Base-by-base conservation (phyloP, 306 rosid genomes). In the Pyrus bretschneideri region DNA sequence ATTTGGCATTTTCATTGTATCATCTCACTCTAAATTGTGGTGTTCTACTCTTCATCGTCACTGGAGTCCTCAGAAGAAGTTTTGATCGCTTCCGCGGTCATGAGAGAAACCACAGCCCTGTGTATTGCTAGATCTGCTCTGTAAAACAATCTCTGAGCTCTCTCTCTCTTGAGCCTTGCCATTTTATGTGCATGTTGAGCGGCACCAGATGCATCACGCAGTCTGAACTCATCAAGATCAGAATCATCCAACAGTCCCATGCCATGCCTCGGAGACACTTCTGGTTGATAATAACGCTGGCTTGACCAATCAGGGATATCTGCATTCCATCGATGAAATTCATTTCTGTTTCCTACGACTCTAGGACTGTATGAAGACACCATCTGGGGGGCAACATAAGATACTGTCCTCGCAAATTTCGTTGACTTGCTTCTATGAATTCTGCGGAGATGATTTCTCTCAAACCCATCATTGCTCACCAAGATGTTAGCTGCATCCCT, bases 21-120 rank as follows among this genome's bases (percentile, higher is more conserved):
- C 44, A 15, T 64, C 67, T 77, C 61, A 31, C 58, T 12, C 10
- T 69, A 72, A 11, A 55, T 29, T 27, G 4, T 52, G 8, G 21
- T 60, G 59, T 15, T 62, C 84, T 87, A 83, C 69, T 80, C 82
- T 31, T 83, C 87, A 25, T 81, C 84, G 35, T 70, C 54, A 38
- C 62, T 79, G 1, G 85, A 81, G 74, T 84, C 84, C 71, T 84
- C 85, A 0, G 86, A 42, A 44, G 83, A 80, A 63, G 89, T 89
- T 69, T 89, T 88, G 75, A 85, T 89, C 30, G 96, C 97, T 84
- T 96, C 99, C 19, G 98, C 98, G 64, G 87, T 89, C 98, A 89
- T 91, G 73, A 96, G 90, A 76, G 97, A 93, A 83, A 70, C 87
- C 82, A 86, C 88, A 51, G 99, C 97, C 87, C 80, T 91, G 85